Conservation (phyloP, 106 monocot species). For the Dactylorhiza incarnata region DNA sequence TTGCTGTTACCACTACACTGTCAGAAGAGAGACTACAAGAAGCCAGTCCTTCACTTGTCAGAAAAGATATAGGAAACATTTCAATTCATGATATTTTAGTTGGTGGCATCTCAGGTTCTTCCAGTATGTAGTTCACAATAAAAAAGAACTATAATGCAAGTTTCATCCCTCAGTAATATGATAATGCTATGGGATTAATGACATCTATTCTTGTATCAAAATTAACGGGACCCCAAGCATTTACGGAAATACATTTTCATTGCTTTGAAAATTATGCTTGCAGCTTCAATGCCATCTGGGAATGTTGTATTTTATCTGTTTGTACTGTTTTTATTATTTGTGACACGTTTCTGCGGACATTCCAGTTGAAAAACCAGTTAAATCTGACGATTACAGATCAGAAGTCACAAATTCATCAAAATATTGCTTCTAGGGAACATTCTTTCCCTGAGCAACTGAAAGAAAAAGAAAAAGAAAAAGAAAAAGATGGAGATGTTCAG, state of each 20-base stretch:
- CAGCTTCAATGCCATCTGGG: background rate
- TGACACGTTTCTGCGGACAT: background rate
- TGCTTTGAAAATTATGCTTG: background rate
- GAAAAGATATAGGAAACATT: constrained; percentile 82
- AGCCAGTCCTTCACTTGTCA: constrained; percentile 71
- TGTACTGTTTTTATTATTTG: background rate
- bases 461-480: constrained; percentile 36
- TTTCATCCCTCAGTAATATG: background rate
- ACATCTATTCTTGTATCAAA: background rate
- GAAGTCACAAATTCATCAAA: constrained; percentile 16
- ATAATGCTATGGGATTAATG: background rate
- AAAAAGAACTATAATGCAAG: background rate
- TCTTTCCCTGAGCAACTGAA: constrained; percentile 19
- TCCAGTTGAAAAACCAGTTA: background rate
- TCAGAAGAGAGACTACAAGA: constrained; percentile 50
- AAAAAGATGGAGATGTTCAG: constrained; percentile 18
- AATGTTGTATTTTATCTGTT: background rate
- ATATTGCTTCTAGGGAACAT: constrained; percentile 18
- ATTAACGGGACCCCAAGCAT: background rate
- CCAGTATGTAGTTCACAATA: constrained; percentile 47
- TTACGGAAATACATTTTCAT: background rate
- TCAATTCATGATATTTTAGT: constrained; percentile 63
- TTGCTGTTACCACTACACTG: constrained; percentile 92
- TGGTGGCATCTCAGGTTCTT: constrained; percentile 35
- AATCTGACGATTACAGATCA: constrained; percentile 31